Evolutionary conservation across 495 filamentous ascomycete species (phyloP).

Genomic region (Aspergillus cristatus): DNA sequence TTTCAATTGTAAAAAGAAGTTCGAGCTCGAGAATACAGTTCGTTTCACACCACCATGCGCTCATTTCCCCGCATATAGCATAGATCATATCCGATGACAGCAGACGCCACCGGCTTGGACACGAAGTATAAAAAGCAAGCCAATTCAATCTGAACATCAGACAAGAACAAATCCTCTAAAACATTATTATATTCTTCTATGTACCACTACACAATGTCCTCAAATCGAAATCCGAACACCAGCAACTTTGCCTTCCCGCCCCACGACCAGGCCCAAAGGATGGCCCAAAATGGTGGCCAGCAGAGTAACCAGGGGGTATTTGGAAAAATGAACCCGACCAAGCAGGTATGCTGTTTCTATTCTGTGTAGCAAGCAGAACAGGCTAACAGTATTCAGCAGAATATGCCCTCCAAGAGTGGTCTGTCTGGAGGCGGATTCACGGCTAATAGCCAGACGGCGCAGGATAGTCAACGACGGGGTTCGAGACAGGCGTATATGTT

Average conservation of each 20-base stretch:
- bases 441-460: conserved; percentile 32
- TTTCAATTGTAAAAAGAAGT: too few relatives aligned
- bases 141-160: too few relatives aligned
- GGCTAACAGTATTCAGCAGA: conserved; percentile 16
- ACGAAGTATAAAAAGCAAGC: too few relatives aligned
- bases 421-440: conserved; percentile 41
- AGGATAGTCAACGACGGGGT: conserved; percentile 40
- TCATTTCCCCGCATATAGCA: too few relatives aligned
- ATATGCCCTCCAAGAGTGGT: conserved; percentile 46
- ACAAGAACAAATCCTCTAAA: too few relatives aligned
- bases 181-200: too few relatives aligned
- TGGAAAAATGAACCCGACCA: conserved; percentile 31
- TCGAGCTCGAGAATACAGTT: too few relatives aligned
- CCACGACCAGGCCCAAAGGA: conserved; percentile 46
- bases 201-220: too few relatives aligned
- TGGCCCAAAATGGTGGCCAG: conserved; percentile 44
- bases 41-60: too few relatives aligned
- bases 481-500: conserved; percentile 3
- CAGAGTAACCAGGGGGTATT: conserved; percentile 27
- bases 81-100: too few relatives aligned
- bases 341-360: conserved; percentile 30
- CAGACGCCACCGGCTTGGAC: too few relatives aligned
- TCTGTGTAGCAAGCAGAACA: not conserved
- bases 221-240: too few relatives aligned
- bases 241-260: conserved; percentile 25